Base-by-base conservation (phyloP, 495 filamentous ascomycete species). In the Neurospora pannonica region DNA sequence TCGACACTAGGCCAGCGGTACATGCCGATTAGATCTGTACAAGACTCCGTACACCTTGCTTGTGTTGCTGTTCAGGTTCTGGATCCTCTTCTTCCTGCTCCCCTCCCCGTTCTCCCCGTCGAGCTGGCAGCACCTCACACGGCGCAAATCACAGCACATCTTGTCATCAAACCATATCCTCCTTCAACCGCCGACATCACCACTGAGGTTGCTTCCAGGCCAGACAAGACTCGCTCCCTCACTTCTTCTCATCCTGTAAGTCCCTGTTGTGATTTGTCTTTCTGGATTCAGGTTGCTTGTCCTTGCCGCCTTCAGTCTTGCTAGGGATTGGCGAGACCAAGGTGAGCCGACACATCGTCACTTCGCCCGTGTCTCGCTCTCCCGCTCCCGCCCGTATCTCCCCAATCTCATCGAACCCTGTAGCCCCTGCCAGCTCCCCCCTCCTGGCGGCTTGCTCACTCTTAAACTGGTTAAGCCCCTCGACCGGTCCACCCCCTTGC, bases 381-480 rank as follows among this genome's bases (percentile, higher is more conserved):
- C 70, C 72, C 78, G 60, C 71, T 73, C 75, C 71, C 48, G 72
- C 39, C 60, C 43, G 48, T 70, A 21, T 70, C 54, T 67, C 31
- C 54, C 54, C 54, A 67, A 67, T 67, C 54, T 67, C 54, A 67
- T 67, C 43, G 38, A 46, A 72, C 43, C 39, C 31, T 39, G 43
- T 60, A 36, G 34, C 71, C 34, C 43, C 28, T 34, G 38, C 28
- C 31, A 72, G 43, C 71, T 60, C n/a, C 10, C 42, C 43, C 43
- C 73, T 38, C 74, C 24, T 15, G 67, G 62, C 70, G 73, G 60
- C 73, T 78, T 78, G 38, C 42, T 74, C 75, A 74, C 74, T 79
- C 79, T 81, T 81, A 79, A 79, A 79, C 73, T 71, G 79, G 81
- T 75, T 72, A 75, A 79, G 75, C 78, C 74, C 76, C 77, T 75